These are phyloP conservation scores for Fusarium pseudograminearum DNA, from an alignment of 2,329 filamentous ascomycete species.

Conservation along the genomic window DNA sequence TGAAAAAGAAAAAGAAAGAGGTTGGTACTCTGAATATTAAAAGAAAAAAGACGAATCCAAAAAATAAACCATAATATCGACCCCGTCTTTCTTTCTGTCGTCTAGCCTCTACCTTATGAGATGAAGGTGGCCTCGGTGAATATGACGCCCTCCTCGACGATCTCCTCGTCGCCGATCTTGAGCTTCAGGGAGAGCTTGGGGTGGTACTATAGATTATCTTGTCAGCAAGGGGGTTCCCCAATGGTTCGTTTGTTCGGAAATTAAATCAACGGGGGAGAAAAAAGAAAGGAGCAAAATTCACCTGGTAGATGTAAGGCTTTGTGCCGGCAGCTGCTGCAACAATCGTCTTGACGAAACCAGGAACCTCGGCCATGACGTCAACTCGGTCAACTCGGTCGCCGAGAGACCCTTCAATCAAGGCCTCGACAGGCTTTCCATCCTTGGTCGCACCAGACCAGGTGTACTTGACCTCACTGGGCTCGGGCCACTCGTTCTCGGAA, in stretches of 20 bases:
- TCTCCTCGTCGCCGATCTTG: slow-evolving; percentile 84
- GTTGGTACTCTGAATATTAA: slow-evolving; percentile 34
- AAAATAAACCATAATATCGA: not conserved
- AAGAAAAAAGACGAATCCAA: slow-evolving; percentile 11
- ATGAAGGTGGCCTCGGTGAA: slow-evolving; percentile 98
- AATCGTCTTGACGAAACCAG: slow-evolving; percentile 94
- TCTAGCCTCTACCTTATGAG: slow-evolving; percentile 62
- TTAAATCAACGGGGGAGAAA: slow-evolving; percentile 22
- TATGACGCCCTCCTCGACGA: slow-evolving; percentile 79
- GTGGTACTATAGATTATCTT: slow-evolving; percentile 68
- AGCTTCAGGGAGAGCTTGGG: slow-evolving; percentile 81
- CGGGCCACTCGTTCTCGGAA: slow-evolving; percentile 86
- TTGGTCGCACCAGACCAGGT: slow-evolving; percentile 82
- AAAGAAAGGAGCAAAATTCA: slow-evolving; percentile 54
- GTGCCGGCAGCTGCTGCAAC: slow-evolving; percentile 89
- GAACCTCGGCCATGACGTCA: slow-evolving; percentile 97
- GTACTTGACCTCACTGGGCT: slow-evolving; percentile 80
- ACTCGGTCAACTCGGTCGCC: slow-evolving; percentile 79
- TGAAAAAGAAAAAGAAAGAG: not conserved
- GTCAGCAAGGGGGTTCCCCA: slow-evolving; percentile 29
- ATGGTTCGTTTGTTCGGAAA: slow-evolving; percentile 14
- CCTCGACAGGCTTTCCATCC: slow-evolving; percentile 79
- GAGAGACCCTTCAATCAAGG: slow-evolving; percentile 75
- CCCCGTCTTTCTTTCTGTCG: slow-evolving; percentile 3
- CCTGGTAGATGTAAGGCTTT: slow-evolving; percentile 98